Conservation (phyloP, 441 rosid species). For the Erodium chrysanthum region DNA sequence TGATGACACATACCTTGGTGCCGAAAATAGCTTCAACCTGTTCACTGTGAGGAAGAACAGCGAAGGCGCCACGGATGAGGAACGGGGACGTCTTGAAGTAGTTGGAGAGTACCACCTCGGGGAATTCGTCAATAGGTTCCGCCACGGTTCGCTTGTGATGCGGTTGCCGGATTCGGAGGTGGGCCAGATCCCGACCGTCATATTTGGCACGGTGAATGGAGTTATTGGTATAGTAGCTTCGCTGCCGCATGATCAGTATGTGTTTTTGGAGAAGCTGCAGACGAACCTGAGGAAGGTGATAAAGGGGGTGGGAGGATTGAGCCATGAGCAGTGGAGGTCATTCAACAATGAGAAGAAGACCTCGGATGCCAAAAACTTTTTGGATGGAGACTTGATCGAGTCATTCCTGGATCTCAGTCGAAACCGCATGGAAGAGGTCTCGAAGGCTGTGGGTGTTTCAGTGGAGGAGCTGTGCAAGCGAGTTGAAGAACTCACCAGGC, state of each 20-base stretch:
- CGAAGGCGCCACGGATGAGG: slow-evolving; percentile 98
- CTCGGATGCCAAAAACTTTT: slow-evolving; percentile 57
- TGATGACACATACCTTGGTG: slow-evolving; percentile 84
- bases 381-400: slow-evolving; percentile 87
- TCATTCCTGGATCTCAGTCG: slow-evolving; percentile 76
- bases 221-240: slow-evolving; percentile 96
- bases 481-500: slow-evolving; percentile 79
- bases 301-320: slow-evolving; percentile 83
- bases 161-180: slow-evolving; percentile 87
- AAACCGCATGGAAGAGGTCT: slow-evolving; percentile 68
- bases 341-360: slow-evolving; percentile 85
- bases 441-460: slow-evolving; percentile 50
- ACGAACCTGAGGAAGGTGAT: slow-evolving; percentile 70
- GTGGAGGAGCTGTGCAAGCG: slow-evolving; percentile 82
- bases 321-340: slow-evolving; percentile 92
- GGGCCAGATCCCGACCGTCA: slow-evolving; percentile 69
- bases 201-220: slow-evolving; percentile 78
- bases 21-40: slow-evolving; percentile 81
- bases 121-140: slow-evolving; percentile 78
- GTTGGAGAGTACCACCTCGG: slow-evolving; percentile 97
- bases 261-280: slow-evolving; percentile 76
- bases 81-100: slow-evolving; percentile 86
- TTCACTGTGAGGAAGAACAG: slow-evolving; percentile 89
- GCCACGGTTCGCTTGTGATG: slow-evolving; percentile 96
- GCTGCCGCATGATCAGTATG: slow-evolving; percentile 63